Conservation (phyloP, 768 basidiomycete genomes). For the Leucosporidium yakuticum region DNA sequence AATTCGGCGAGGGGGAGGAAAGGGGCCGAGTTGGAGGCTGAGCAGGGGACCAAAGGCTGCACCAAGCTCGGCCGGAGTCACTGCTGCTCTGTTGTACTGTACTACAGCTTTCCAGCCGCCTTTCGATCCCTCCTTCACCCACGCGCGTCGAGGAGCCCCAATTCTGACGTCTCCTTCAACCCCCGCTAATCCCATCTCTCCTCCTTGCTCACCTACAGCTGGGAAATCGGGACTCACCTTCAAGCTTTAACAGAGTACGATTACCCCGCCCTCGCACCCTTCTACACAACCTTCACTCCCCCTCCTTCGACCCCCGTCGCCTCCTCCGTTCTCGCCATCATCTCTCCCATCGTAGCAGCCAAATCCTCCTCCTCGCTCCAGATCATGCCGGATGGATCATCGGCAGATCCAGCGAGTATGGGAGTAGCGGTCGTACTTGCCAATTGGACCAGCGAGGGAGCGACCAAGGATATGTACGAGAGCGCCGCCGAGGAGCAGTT, state of each 20-base stretch:
- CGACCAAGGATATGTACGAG: not conserved
- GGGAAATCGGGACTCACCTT: slow-evolving; percentile 53
- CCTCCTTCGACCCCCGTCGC: not conserved
- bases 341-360: not conserved
- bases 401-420: slow-evolving; percentile 22
- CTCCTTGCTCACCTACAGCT: slow-evolving; percentile 43
- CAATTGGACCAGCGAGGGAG: not conserved
- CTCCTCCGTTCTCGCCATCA: not conserved
- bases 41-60: no score
- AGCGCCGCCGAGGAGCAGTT: slow-evolving; percentile 48
- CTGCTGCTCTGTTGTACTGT: no score
- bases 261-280: slow-evolving; percentile 40
- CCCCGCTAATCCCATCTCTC: not conserved
- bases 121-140: no score
- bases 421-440: slow-evolving; percentile 12
- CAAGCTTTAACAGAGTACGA: slow-evolving; percentile 53
- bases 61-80: no score
- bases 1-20: no score
- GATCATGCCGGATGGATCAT: slow-evolving; percentile 19
- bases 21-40: no score
- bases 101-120: no score
- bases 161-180: not conserved
- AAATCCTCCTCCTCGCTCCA: not conserved
- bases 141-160: no score
- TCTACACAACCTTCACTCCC: slow-evolving; percentile 6